Evolutionary conservation across 169 alveolate species (phyloP).

Genomic region (Cyclospora cayetanensis): DNA sequence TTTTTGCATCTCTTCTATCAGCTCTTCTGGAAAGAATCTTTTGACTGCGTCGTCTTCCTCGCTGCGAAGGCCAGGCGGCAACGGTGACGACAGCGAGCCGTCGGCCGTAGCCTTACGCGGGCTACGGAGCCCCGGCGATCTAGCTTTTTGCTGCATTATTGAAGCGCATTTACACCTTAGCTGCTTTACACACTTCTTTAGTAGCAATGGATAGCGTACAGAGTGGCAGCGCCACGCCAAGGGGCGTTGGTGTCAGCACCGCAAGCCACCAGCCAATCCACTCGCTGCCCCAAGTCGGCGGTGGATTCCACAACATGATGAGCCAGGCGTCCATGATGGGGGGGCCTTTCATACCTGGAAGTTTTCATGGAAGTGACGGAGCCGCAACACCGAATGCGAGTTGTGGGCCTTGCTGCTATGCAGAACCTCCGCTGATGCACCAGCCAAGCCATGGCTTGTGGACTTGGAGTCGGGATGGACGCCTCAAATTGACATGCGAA

Average conservation of each 20-base stretch:
- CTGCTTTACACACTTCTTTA: background rate
- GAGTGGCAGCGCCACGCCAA: slow-evolving; percentile 56
- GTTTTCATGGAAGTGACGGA: slow-evolving; percentile 39
- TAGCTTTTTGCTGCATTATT: background rate
- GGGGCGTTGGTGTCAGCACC: slow-evolving; percentile 66
- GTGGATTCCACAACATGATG: slow-evolving; percentile 35
- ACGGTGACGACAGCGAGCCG: slow-evolving; percentile 56
- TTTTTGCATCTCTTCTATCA: slow-evolving; percentile 20
- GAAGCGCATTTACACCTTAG: background rate
- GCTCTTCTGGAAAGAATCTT: background rate
- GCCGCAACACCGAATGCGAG: slow-evolving; percentile 53
- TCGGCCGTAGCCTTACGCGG: slow-evolving; percentile 70
- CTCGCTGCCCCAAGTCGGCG: slow-evolving; percentile 64
- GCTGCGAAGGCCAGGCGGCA: slow-evolving; percentile 60
- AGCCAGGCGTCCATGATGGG: slow-evolving; percentile 48
- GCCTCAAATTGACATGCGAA: slow-evolving; percentile 78
- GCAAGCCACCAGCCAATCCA: slow-evolving; percentile 70
- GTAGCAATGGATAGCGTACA: slow-evolving; percentile 34
- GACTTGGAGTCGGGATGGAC: slow-evolving; percentile 83
- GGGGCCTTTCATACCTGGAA: slow-evolving; percentile 21
- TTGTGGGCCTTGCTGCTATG: slow-evolving; percentile 61
- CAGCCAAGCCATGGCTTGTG: slow-evolving; percentile 72
- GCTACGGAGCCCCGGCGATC: slow-evolving; percentile 64
- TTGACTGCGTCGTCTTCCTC: background rate
- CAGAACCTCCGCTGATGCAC: slow-evolving; percentile 50